A percentile compares a stretch with the other conserved stretches of the same genome.
These are phyloP conservation scores for Cryptococcus sp. DNA, from an alignment of 1,284 basidiomycete species.

Conservation along the genomic window DNA sequence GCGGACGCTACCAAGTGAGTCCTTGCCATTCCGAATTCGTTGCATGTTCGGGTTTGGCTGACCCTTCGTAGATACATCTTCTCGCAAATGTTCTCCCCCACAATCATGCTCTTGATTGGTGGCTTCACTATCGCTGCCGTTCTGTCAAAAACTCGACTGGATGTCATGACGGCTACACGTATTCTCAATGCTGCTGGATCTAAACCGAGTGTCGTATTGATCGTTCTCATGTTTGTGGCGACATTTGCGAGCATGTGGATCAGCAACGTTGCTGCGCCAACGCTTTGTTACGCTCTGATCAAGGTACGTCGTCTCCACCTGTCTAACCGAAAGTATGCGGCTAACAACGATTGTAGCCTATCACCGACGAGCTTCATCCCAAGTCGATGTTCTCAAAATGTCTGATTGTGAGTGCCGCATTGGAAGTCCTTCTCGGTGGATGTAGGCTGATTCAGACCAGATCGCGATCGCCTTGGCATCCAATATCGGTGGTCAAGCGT, in stretches of 20 bases:
- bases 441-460: conserved; percentile 52
- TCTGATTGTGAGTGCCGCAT: conserved; percentile 69
- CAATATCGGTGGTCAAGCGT: conserved; percentile 97
- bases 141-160: conserved; percentile 94
- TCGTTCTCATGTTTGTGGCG: conserved; percentile 94
- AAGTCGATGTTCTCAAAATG: conserved; percentile 86
- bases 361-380: conserved; percentile 85
- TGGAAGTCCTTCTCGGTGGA: too few species aligned
- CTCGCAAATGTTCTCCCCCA: conserved; percentile 60
- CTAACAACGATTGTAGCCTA: conserved; percentile 64
- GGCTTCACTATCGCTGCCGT: conserved; percentile 99
- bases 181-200: conserved; percentile 89
- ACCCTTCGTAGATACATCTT: conserved; percentile 57
- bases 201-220: conserved; percentile 78
- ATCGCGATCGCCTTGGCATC: conserved; percentile 95
- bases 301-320: conserved; percentile 60
- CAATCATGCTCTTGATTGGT: conserved; percentile 93
- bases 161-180: conserved; percentile 90
- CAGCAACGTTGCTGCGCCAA: conserved; percentile 96
- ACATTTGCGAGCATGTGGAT: conserved; percentile 99
- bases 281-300: conserved; percentile 95
- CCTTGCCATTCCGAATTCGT: not conserved
- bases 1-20: conserved; percentile 79
- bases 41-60: conserved; percentile 2
- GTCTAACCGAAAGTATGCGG: not conserved